A percentile compares a stretch with the other conserved stretches of the same genome.
Evolutionary conservation across 2,329 filamentous ascomycete species (phyloP).

Genomic region (Apiospora rasikravindrae): DNA sequence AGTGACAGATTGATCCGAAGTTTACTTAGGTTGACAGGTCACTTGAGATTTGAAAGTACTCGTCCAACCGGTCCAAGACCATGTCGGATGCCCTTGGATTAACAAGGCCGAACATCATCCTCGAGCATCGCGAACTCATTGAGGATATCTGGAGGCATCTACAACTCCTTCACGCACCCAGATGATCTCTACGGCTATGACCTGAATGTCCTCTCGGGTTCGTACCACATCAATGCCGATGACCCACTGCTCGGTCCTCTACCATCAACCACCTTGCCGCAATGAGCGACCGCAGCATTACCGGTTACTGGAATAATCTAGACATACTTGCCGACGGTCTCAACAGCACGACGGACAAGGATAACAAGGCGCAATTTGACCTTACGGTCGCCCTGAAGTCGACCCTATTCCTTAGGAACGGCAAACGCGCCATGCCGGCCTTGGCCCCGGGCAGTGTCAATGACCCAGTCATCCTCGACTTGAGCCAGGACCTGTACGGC

Average conservation of each 20-base stretch:
- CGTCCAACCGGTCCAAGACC: slow-evolving; percentile 36
- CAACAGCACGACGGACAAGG: slow-evolving; percentile 24
- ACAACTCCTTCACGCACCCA: slow-evolving; percentile 40
- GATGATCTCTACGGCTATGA: slow-evolving; percentile 40
- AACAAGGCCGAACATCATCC: slow-evolving; percentile 39
- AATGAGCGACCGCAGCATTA: slow-evolving; percentile 22
- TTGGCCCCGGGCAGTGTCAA: slow-evolving; percentile 18
- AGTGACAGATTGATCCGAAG: slow-evolving; percentile 22
- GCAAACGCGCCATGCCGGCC: slow-evolving; percentile 16
- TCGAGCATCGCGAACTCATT: slow-evolving; percentile 40
- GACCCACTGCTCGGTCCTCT: slow-evolving; percentile 35
- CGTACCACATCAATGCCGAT: slow-evolving; percentile 32
- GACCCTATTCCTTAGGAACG: slow-evolving; percentile 20
- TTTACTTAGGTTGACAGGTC: slow-evolving; percentile 5
- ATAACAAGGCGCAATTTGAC: slow-evolving; percentile 23
- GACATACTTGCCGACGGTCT: slow-evolving; percentile 24
- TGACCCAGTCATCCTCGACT: slow-evolving; percentile 22
- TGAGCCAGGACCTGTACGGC: slow-evolving; percentile 22
- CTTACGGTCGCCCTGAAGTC: slow-evolving; percentile 22
- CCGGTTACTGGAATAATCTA: slow-evolving; percentile 20
- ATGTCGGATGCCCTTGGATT: slow-evolving; percentile 42
- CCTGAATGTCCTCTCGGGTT: slow-evolving; percentile 30
- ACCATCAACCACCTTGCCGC: slow-evolving; percentile 35
- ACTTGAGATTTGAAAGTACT: slow-evolving; percentile 20
- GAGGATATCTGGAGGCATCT: slow-evolving; percentile 42